A percentile compares a stretch with the other conserved stretches of the same genome.
Conservation (phyloP, 345 rosid species). For the Murraya paniculata region DNA sequence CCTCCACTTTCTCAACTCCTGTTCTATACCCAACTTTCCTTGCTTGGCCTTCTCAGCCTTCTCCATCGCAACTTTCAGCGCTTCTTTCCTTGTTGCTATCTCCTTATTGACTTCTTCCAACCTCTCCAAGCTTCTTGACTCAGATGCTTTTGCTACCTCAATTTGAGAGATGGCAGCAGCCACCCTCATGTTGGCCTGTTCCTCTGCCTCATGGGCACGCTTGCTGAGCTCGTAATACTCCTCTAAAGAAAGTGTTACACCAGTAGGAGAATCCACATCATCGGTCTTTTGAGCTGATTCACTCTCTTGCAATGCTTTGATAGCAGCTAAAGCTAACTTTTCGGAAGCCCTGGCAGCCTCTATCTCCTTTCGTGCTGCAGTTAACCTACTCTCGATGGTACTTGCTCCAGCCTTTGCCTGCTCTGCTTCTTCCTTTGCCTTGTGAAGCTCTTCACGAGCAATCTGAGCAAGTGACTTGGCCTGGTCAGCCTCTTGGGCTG, state of each 20-base stretch:
- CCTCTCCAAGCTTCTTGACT: constrained; percentile 47
- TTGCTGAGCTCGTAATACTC: constrained; percentile 91
- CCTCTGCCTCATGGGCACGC: constrained; percentile 76
- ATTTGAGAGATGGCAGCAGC: constrained; percentile 68
- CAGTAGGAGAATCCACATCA: constrained; percentile 42
- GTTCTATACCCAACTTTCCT: constrained; percentile 79
- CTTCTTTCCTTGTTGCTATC: constrained; percentile 54
- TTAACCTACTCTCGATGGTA: constrained; percentile 65
- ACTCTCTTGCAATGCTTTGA: constrained; percentile 84
- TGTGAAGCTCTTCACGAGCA: constrained; percentile 73
- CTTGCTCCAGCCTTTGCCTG: constrained; percentile 77
- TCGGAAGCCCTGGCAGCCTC: constrained; percentile 89
- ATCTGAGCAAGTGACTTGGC: constrained; percentile 60
- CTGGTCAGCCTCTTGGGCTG: constrained; percentile 74
- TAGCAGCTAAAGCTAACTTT: constrained; percentile 75
- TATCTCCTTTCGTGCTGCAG: constrained; percentile 76
- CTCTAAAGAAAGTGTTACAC: constrained; percentile 70
- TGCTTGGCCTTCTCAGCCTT: constrained; percentile 89
- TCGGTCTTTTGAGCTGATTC: constrained; percentile 43
- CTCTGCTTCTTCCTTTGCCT: constrained; percentile 75
- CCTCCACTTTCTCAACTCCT: constrained; percentile 86
- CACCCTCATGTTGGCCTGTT: constrained; percentile 65
- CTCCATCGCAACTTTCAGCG: constrained; percentile 58
- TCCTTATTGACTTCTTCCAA: constrained; percentile 66
- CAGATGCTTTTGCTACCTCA: constrained; percentile 70